Conservation (phyloP, 2,329 filamentous ascomycete genomes). For the Venturia oleaginea region DNA sequence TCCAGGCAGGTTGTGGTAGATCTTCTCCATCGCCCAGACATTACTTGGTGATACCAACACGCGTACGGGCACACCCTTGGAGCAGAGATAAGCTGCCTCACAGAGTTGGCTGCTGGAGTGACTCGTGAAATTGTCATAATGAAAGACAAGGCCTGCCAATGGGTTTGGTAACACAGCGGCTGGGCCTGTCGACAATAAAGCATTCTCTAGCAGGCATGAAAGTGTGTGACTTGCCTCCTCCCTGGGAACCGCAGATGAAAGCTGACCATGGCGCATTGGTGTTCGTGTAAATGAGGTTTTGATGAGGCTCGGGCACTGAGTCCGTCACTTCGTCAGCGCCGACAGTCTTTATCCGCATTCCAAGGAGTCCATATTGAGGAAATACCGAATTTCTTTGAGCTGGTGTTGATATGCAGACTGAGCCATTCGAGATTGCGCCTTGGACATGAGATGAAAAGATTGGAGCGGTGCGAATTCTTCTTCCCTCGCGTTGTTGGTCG, state of each 20-base stretch:
- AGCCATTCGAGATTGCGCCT: background rate
- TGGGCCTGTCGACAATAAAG: slow-evolving; percentile 36
- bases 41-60: slow-evolving; percentile 46
- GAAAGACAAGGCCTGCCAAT: slow-evolving; percentile 50
- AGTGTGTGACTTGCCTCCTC: slow-evolving; percentile 55
- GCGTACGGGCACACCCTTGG: slow-evolving; percentile 37
- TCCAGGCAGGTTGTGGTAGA: slow-evolving; percentile 34
- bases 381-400: background rate
- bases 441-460: background rate
- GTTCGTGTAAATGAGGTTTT: slow-evolving; percentile 38
- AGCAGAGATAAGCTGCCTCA: slow-evolving; percentile 48
- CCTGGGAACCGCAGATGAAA: slow-evolving; percentile 56
- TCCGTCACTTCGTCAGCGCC: background rate
- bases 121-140: slow-evolving; percentile 44
- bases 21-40: slow-evolving; percentile 30
- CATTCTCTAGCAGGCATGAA: slow-evolving; percentile 52
- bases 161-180: slow-evolving; percentile 41
- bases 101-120: slow-evolving; percentile 41
- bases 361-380: slow-evolving; percentile 1
- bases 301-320: background rate
- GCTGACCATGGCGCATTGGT: slow-evolving; percentile 47
- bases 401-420: background rate
- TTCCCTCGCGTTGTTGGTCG: background rate
- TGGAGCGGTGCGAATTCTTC: background rate
- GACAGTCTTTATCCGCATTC: background rate